Conservation (phyloP, 768 basidiomycete genomes). For the Scleroderma bovista region DNA sequence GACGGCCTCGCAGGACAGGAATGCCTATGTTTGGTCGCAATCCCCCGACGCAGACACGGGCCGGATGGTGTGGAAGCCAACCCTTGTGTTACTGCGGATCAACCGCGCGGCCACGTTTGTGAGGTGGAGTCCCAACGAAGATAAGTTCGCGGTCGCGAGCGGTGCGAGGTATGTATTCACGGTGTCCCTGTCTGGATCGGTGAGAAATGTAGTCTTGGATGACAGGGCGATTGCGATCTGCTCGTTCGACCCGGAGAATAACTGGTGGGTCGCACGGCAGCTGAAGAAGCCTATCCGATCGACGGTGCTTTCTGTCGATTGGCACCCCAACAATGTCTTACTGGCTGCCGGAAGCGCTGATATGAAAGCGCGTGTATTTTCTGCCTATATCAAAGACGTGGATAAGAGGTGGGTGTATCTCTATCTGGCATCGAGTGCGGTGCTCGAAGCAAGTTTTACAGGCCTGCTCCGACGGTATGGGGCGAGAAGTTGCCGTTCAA, state of each 20-base stretch:
- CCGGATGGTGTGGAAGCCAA: constrained; percentile 83
- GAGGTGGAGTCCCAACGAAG: constrained; percentile 94
- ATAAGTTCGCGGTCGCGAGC: constrained; percentile 97
- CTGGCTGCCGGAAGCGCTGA: constrained; percentile 97
- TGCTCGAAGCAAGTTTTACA: constrained; percentile 23
- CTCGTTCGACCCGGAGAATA: constrained; percentile 94
- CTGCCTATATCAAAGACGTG: constrained; percentile 97
- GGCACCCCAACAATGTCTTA: constrained; percentile 99
- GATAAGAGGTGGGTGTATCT: constrained; percentile 69
- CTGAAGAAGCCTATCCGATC: constrained; percentile 97
- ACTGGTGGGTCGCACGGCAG: constrained; percentile 98
- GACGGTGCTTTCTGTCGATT: constrained; percentile 90
- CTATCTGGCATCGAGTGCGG: background rate
- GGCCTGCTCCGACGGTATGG: constrained; percentile 88
- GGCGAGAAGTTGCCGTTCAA: constrained; percentile 98
- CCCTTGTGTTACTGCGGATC: constrained; percentile 90
- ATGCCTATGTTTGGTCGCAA: constrained; percentile 97
- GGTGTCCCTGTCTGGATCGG: background rate
- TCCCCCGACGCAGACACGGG: constrained; percentile 69
- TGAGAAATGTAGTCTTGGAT: background rate
- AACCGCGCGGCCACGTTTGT: constrained; percentile 95
- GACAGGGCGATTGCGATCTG: constrained; percentile 88
- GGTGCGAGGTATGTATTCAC: constrained; percentile 71
- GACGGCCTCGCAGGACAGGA: constrained; percentile 97
- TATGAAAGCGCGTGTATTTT: constrained; percentile 96